Conservation (phyloP, 345 rosid genomes). For the Eutrema japonicum region DNA sequence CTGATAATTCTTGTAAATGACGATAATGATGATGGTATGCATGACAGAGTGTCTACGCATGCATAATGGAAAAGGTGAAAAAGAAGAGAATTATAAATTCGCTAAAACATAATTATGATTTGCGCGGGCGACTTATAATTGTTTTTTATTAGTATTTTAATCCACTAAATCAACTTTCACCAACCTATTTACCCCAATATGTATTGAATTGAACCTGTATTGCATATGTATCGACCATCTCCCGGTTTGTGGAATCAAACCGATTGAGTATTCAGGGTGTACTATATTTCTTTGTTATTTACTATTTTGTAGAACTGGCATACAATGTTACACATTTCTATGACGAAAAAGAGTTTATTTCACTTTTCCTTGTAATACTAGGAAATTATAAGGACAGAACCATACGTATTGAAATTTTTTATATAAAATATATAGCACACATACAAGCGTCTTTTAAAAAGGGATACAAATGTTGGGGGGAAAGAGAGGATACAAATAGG, state of each 20-base stretch:
- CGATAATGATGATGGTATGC: slow-evolving; percentile 45
- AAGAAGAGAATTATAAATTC: slow-evolving; percentile 27
- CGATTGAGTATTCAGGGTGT: not conserved
- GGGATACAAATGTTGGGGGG: not conserved
- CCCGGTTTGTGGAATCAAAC: not conserved
- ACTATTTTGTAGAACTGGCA: not conserved
- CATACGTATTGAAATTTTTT: too few species aligned
- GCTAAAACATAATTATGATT: slow-evolving; percentile 42
- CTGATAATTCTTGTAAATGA: slow-evolving; percentile 20
- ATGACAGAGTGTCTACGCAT: slow-evolving; percentile 43
- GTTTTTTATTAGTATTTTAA: slow-evolving; percentile 11
- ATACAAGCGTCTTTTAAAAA: not conserved
- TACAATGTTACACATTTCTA: too few species aligned
- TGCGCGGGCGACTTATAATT: slow-evolving; percentile 32
- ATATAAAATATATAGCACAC: not conserved
- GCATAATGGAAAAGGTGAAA: slow-evolving; percentile 40
- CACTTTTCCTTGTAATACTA: too few species aligned
- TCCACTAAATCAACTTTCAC: slow-evolving; percentile 21
- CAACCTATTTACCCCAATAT: not conserved
- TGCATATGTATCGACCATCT: not conserved
- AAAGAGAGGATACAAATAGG: not conserved
- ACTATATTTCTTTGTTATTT: not conserved
- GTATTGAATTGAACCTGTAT: not conserved
- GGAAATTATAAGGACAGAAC: too few species aligned
- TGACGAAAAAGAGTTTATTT: too few species aligned